Evolutionary conservation across 139 green algal genomes (phyloP), one percentile per base, ranked within the genome.

Genomic region (Chlamydomonas sphaeroides): DNA sequence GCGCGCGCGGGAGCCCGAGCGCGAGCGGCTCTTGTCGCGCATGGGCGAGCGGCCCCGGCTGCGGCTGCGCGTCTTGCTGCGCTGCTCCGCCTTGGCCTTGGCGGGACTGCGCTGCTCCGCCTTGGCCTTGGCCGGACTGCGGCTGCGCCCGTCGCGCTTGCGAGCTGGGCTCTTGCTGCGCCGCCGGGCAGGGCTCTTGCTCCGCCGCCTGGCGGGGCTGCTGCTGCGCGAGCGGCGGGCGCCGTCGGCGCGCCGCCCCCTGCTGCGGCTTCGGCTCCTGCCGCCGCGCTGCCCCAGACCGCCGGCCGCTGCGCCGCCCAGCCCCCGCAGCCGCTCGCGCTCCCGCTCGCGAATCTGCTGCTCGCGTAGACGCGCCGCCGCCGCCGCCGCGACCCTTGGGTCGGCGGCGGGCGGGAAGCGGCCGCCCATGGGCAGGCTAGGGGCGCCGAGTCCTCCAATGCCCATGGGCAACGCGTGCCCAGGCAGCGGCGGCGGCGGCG

Each of bases 141-240:
- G 75, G 26, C n/a, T 72, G 20, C 36, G 61, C n/a, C n/a, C n/a
- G n/a, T n/a, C n/a, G n/a, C n/a, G n/a, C n/a, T n/a, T n/a, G n/a
- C n/a, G n/a, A n/a, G n/a, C n/a, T n/a, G n/a, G n/a, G 62, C 73
- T 80, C 17, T 57, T 45, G 56, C 73, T 80, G 53, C 56, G 67
- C 41, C 33, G 17, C 63, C 33, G 33, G 63, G 14, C 35, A 10
- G 18, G 59, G n/a, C 59, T 38, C 30, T 38, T 66, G 59, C 59
- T 66, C 30, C 59, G 59, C 14, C 30, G n/a, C 56, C 23, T 63
- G 56, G 25, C 26, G 1, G 25, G 33, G 72, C 74, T 62, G 38
- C 39, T 18, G 39, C 63, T 45, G 35, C 18, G 18, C 33, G 35
- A 32, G 56, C 10, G 17, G n/a, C 59, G 59, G 30, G 38, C 59